These are phyloP conservation scores for Bathelium albidoporum DNA, from an alignment of 495 filamentous ascomycete genomes.

Conservation along the genomic window DNA sequence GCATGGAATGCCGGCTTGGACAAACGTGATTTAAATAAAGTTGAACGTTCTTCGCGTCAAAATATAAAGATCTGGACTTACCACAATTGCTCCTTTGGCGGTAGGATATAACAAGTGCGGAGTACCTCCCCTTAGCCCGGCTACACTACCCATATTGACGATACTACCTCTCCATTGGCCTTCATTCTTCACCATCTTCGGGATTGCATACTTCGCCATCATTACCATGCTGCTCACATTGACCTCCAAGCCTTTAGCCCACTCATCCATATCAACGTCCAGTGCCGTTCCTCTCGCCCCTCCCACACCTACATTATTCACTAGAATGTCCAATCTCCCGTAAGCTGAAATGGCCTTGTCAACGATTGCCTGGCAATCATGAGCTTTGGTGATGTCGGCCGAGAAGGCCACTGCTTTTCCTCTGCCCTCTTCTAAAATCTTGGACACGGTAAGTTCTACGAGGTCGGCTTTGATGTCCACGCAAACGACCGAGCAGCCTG, in stretches of 20 bases:
- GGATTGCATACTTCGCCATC: slow-evolving; percentile 46
- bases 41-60: background rate
- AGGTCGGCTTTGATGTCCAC: slow-evolving; percentile 39
- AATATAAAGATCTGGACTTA: slow-evolving; percentile 3
- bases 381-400: slow-evolving; percentile 41
- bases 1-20: no score
- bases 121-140: slow-evolving; percentile 47
- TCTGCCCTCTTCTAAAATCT: slow-evolving; percentile 30
- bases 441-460: slow-evolving; percentile 39
- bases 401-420: slow-evolving; percentile 32
- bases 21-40: no score
- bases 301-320: slow-evolving; percentile 46
- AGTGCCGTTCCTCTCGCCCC: slow-evolving; percentile 44
- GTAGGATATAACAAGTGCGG: slow-evolving; percentile 52
- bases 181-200: slow-evolving; percentile 42
- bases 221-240: slow-evolving; percentile 52
- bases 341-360: slow-evolving; percentile 32
- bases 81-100: slow-evolving; percentile 39
- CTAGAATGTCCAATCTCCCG: slow-evolving; percentile 42
- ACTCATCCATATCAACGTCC: slow-evolving; percentile 44
- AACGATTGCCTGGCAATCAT: slow-evolving; percentile 38
- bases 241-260: slow-evolving; percentile 42
- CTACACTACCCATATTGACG: slow-evolving; percentile 49
- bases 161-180: slow-evolving; percentile 35
- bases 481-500: slow-evolving; percentile 45